Base-by-base conservation (phyloP, 345 rosid species). In the Pistacia atlantica region DNA sequence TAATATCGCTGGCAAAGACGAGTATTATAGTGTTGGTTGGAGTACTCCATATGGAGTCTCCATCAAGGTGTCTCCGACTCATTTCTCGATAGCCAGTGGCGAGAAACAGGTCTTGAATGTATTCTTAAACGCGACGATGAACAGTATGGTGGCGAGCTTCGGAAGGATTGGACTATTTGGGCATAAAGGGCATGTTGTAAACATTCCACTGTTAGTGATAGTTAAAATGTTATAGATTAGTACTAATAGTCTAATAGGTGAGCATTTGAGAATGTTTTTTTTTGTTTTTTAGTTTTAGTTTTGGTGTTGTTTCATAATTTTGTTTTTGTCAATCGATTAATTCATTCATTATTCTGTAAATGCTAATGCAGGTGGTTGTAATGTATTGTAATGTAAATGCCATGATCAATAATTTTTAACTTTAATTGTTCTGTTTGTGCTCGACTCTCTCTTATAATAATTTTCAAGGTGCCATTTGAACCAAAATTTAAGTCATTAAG, bases 111-210 rank as follows among this genome's bases (percentile, higher is more conserved):
- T 85, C 54, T 83, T 96, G 77, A 87, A 75, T 57, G 83, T 92
- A 38, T 76, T 42, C 71, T 75, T 94, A 20, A 79, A 71, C 2
- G 91, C 93, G 3, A 89, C 85, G 1, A 81, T 78, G 80, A 92
- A 86, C 78, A 84, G 76, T 84, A 70, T 90, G 3, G 68, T 7
- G 6, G 81, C 93, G 5, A 92, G 90, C 84, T 94, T 72, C 57
- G 99, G 99, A 58, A 88, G 85, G 81, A 89, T 93, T 59, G 89
- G 89, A 20, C 79, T 96, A 8, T 80, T 89, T 45, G 99, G 99
- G 72, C 76, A 79, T 67, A 75, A 48, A 4, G 98, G 95, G n/a
- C 99, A 96, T 64, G 35, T 79, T 77, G 72, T 92, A 18, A 85
- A 80, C 84, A 89, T 96, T 76, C 98, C 99, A 8, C 54, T 93